Evolutionary conservation across 2,329 filamentous ascomycete genomes (phyloP).

Genomic region (Trichoderma gracile): DNA sequence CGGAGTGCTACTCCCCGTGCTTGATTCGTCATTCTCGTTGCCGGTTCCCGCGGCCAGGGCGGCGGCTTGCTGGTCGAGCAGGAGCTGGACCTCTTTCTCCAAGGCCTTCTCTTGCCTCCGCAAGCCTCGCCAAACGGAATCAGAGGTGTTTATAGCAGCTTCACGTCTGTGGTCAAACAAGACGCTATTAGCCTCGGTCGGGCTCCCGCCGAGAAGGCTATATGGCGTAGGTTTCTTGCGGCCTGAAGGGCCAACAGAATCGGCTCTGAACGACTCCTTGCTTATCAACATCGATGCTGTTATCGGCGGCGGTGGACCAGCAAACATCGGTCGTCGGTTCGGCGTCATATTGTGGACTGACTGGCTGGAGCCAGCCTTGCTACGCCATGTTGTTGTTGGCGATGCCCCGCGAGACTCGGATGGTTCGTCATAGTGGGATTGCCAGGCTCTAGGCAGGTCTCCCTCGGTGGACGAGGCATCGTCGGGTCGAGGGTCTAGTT

Average conservation of each 20-base stretch:
- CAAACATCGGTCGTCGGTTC: slow-evolving; percentile 42
- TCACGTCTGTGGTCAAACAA: slow-evolving; percentile 42
- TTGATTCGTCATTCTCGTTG: slow-evolving; percentile 38
- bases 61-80: slow-evolving; percentile 52
- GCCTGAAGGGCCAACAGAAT: slow-evolving; percentile 10
- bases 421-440: slow-evolving; percentile 28
- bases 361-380: slow-evolving; percentile 32
- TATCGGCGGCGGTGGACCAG: slow-evolving; percentile 55
- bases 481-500: slow-evolving; percentile 43
- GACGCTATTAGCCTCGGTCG: slow-evolving; percentile 35
- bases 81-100: slow-evolving; percentile 49
- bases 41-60: slow-evolving; percentile 45
- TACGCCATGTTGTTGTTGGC: slow-evolving; percentile 28
- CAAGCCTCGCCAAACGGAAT: slow-evolving; percentile 51
- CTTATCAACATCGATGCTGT: slow-evolving; percentile 44
- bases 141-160: slow-evolving; percentile 38
- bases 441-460: slow-evolving; percentile 30
- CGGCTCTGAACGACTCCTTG: slow-evolving; percentile 15
- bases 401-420: slow-evolving; percentile 23
- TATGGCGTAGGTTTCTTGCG: slow-evolving; percentile 3
- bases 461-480: slow-evolving; percentile 31
- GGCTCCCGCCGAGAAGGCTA: slow-evolving; percentile 22
- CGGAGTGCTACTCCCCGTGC: slow-evolving; percentile 46
- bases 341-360: slow-evolving; percentile 39
- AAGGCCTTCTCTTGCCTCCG: slow-evolving; percentile 49